phyloP scores from a whole-genome alignment of 768 basidiomycete species.

The Lepiota subincarnata region DNA sequence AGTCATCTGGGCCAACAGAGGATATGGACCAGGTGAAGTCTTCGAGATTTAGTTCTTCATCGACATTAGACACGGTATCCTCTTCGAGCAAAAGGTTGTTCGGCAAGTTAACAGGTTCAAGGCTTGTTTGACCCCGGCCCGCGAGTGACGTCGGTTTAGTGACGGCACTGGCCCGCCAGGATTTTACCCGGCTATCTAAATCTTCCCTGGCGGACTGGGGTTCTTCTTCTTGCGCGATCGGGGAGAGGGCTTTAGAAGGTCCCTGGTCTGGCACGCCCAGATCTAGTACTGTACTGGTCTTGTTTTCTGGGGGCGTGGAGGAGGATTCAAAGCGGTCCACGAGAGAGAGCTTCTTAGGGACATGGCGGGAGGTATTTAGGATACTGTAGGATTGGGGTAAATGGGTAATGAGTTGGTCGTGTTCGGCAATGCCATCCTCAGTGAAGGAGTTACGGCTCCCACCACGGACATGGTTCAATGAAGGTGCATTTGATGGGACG shows the following conservation, averaged over 20 bases:
- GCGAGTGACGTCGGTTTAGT: slow-evolving; percentile 45
- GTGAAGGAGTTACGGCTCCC: slow-evolving; percentile 48
- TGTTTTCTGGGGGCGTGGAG: slow-evolving; percentile 29
- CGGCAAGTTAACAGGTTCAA: slow-evolving; percentile 50
- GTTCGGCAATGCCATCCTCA: slow-evolving; percentile 37
- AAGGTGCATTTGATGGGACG: slow-evolving; percentile 37
- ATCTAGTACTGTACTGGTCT: slow-evolving; percentile 22
- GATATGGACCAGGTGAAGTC: slow-evolving; percentile 71
- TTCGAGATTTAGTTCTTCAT: slow-evolving; percentile 49
- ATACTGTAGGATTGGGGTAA: slow-evolving; percentile 25
- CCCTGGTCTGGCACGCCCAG: neutral
- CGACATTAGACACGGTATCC: slow-evolving; percentile 19
- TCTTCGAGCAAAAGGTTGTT: slow-evolving; percentile 30
- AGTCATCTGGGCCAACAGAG: slow-evolving; percentile 58
- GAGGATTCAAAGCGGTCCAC: slow-evolving; percentile 56
- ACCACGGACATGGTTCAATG: slow-evolving; percentile 46
- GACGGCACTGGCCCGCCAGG: slow-evolving; percentile 61
- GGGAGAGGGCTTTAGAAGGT: slow-evolving; percentile 42
- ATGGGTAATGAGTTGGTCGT: slow-evolving; percentile 28
- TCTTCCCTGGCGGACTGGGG: slow-evolving; percentile 48
- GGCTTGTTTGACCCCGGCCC: slow-evolving; percentile 43
- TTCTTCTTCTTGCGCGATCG: slow-evolving; percentile 60
- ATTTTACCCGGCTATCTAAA: slow-evolving; percentile 54
- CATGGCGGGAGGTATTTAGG: slow-evolving; percentile 39
- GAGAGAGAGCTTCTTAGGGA: slow-evolving; percentile 65